A percentile compares a stretch with the other conserved stretches of the same genome.
Evolutionary conservation across 495 filamentous ascomycete species (phyloP).

Genomic region (Cenococcum geophilum): DNA sequence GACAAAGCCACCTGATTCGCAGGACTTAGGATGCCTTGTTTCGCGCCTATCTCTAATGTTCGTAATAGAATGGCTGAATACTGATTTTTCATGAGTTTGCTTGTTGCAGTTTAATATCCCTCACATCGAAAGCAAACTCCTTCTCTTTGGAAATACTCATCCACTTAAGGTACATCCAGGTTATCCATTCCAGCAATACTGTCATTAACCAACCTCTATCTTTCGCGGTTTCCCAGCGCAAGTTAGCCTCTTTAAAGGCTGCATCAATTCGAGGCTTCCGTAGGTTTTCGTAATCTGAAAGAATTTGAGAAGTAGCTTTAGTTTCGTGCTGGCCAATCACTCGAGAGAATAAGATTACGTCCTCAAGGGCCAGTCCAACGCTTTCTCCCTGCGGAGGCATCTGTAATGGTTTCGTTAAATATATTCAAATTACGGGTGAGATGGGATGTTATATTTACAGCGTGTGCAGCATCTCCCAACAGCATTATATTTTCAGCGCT

Average conservation of each 20-base stretch:
- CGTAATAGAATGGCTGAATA: too few species aligned
- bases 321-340: slow-evolving; percentile 12
- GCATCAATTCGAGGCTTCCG: slow-evolving; percentile 18
- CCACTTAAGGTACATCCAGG: slow-evolving; percentile 14
- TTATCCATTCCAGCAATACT: slow-evolving; percentile 23
- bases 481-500: slow-evolving; percentile 15
- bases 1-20: too few species aligned
- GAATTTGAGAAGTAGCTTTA: slow-evolving; percentile 5
- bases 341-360: slow-evolving; percentile 21
- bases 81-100: not conserved
- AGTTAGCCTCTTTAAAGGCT: slow-evolving; percentile 24
- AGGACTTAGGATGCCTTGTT: too few species aligned
- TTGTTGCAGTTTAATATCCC: slow-evolving; percentile 9
- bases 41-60: too few species aligned
- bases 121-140: slow-evolving; percentile 24
- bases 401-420: not conserved
- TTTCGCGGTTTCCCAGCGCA: slow-evolving; percentile 19
- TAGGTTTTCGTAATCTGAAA: slow-evolving; percentile 12
- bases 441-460: slow-evolving; percentile 6
- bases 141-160: slow-evolving; percentile 9
- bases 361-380: slow-evolving; percentile 22
- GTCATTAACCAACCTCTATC: slow-evolving; percentile 21
- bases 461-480: slow-evolving; percentile 27
- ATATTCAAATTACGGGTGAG: not conserved
- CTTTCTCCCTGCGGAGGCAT: slow-evolving; percentile 30